phyloP scores from a whole-genome alignment of 805 yeast species.

The Sungouiozyma ichnusensis region DNA sequence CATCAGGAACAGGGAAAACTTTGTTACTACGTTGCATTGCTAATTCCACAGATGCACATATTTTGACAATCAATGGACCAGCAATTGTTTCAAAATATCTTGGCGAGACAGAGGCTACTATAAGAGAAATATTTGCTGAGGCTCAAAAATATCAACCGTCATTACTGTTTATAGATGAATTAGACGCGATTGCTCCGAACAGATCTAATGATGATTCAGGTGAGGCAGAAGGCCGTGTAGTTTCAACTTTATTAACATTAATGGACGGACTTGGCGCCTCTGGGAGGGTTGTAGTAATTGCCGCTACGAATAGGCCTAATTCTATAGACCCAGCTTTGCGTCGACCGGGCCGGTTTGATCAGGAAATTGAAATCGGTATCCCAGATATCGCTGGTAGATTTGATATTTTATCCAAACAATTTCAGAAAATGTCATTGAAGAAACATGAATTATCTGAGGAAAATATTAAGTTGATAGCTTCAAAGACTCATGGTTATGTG shows the following conservation, averaged over 20 bases:
- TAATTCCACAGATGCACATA: conserved; percentile 67
- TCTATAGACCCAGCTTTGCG: conserved; percentile 61
- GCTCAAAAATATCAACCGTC: conserved; percentile 82
- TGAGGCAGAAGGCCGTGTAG: conserved; percentile 83
- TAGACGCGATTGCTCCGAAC: conserved; percentile 84
- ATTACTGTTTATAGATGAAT: conserved; percentile 81
- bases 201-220: conserved; percentile 78
- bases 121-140: conserved; percentile 75
- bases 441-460: conserved; percentile 43
- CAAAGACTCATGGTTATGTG: conserved; percentile 89
- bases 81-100: conserved; percentile 84
- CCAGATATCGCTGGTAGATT: conserved; percentile 77
- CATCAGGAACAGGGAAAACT: conserved; percentile 96
- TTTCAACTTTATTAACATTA: conserved; percentile 74
- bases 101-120: conserved; percentile 85
- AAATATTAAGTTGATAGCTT: conserved; percentile 54
- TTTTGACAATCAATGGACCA: conserved; percentile 80
- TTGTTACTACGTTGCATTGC: conserved; percentile 79
- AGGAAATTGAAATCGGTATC: conserved; percentile 81
- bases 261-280: conserved; percentile 68
- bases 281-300: conserved; percentile 56
- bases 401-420: conserved; percentile 59
- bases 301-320: conserved; percentile 67
- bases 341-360: conserved; percentile 83
- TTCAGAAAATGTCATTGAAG: conserved; percentile 33